phyloP scores from a whole-genome alignment of 2,329 filamentous ascomycete species.

The Teratosphaeria destructans region DNA sequence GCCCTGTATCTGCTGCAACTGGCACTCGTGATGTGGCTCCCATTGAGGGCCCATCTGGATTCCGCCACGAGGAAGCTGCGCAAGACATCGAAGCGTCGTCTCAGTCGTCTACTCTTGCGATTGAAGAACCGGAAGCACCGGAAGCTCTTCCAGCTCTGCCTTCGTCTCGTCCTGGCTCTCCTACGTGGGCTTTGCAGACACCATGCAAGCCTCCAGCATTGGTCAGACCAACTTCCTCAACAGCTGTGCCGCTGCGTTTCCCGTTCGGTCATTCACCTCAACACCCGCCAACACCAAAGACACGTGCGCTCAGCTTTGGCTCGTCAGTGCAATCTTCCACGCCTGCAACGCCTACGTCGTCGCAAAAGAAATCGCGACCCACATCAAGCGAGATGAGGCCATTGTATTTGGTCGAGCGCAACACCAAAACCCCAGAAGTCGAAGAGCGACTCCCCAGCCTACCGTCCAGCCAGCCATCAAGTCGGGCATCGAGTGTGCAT shows the following conservation, averaged over 20 bases:
- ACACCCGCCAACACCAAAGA: constrained; percentile 19
- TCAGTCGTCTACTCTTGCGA: neutral
- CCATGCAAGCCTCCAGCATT: neutral
- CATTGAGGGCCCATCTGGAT: neutral
- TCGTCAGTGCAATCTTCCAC: constrained; percentile 8
- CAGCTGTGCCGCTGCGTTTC: constrained; percentile 26
- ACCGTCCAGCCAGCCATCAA: constrained; percentile 35
- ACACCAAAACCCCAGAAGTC: constrained; percentile 35
- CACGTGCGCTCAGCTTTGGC: constrained; percentile 23
- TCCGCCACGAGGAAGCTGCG: neutral
- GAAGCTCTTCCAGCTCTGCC: constrained; percentile 3
- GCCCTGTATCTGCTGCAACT: constrained; percentile 20
- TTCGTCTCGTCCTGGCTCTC: constrained; percentile 2
- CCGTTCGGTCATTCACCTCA: constrained; percentile 15
- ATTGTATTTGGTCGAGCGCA: constrained; percentile 68
- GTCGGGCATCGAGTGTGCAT: constrained; percentile 28
- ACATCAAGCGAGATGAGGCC: constrained; percentile 57
- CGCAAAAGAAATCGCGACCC: constrained; percentile 13
- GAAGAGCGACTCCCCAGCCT: constrained; percentile 42
- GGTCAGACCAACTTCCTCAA: constrained; percentile 5
- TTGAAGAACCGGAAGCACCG: neutral
- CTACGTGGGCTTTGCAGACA: neutral
- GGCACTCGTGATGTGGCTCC: constrained; percentile 6
- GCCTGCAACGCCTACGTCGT: constrained; percentile 13
- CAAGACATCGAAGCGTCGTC: neutral